Percentiles rank a stretch among this genome's conserved stretches.
phyloP scores from a whole-genome alignment of 2,329 filamentous ascomycete genomes.

The Colletotrichum sp. region DNA sequence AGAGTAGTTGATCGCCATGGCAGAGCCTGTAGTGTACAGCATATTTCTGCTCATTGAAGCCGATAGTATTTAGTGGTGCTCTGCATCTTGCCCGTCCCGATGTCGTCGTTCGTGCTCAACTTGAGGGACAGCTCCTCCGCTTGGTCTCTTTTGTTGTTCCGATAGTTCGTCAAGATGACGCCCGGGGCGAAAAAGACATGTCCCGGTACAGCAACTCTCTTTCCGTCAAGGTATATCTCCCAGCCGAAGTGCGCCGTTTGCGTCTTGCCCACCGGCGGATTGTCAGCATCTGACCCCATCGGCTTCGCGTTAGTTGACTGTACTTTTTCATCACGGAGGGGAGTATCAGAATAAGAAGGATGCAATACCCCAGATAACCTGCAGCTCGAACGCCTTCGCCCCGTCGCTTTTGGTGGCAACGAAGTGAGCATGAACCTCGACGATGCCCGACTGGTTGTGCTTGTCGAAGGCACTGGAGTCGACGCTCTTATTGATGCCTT shows the following conservation, averaged over 20 bases:
- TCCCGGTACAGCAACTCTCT: neutral
- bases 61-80: neutral
- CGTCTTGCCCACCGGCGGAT: neutral
- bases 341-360: too few relatives aligned
- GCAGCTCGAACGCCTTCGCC: neutral
- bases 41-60: neutral
- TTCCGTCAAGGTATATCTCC: neutral
- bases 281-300: neutral
- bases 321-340: too few relatives aligned
- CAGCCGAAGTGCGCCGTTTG: neutral
- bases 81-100: neutral
- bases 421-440: neutral
- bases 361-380: neutral
- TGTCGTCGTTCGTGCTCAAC: fast-evolving
- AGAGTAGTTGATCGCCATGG: too few relatives aligned
- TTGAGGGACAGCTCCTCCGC: fast-evolving
- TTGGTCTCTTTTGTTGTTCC: neutral
- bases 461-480: neutral
- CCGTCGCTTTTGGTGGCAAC: neutral
- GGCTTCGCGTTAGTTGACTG: fast-evolving
- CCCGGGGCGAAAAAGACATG: neutral
- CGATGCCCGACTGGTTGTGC: neutral
- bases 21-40: too few relatives aligned
- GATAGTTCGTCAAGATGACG: neutral
- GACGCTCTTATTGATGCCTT: neutral